Base-by-base conservation (phyloP, 108 stramenopile species). In the Fistulifera pelliculosa region DNA sequence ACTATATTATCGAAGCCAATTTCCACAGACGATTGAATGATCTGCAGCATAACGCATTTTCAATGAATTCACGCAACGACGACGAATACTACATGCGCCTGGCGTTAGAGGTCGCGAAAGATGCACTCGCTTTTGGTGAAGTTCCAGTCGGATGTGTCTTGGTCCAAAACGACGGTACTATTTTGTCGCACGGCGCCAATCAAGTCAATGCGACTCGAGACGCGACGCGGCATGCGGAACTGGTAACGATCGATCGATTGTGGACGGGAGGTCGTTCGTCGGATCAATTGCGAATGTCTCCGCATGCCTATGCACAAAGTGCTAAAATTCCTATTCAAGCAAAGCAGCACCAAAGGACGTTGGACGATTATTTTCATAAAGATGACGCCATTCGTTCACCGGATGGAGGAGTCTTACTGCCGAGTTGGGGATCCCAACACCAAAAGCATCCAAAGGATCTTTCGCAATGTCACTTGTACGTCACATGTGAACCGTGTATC, bases 401-500 rank as follows among this genome's bases (percentile, higher is more conserved):
- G 71, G 71, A 71, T 74, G 28, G 69, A 63, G 64, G 83, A 74
- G 48, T 71, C 54, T 68, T 65, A 68, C n/a, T 54, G 55, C 64
- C 59, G 74, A 62, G 73, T 21, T 75, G 74, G 74, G 64, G 68
- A 38, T 60, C 41, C 18, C 60, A 41, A 3, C 1, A 41, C 10
- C 38, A 17, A 3, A 4, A 44, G 4, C 15, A 5, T 13, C 22
- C 26, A 1, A 11, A 38, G 3, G 56, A 57, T 7, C 23, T 57
- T n/a, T 42, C 41, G 15, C 21, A 57, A 18, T 57, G 56, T 21
- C 38, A 17, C 2, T 22, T 57, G 12, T 57, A 57, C 35, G 88
- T 90, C 16, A 90, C 88, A 19, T 90, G 88, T 49, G 88, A 90
- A 63, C 88, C 88, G n/a, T 90, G 88, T 54, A 86, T 90, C 39